phyloP scores from a whole-genome alignment of 371 early-diverging fungal species.

The Funneliformis caledonium region DNA sequence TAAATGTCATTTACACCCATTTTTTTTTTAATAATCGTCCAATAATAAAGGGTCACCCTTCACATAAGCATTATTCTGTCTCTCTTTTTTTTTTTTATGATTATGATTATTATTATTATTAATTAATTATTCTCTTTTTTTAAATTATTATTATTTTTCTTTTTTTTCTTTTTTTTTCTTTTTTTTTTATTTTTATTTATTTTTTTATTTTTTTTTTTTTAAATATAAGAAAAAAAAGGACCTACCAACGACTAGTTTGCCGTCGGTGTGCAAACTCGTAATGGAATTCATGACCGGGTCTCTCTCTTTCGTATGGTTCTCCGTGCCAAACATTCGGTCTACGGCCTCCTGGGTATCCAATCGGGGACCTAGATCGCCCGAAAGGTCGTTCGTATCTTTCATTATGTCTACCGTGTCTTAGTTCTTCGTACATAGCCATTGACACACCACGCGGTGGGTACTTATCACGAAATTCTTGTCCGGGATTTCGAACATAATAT shows the following conservation, averaged over 20 bases:
- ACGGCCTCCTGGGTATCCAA: background rate
- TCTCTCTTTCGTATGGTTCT: background rate
- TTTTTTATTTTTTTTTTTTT: too few species aligned
- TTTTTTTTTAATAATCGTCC: too few species aligned
- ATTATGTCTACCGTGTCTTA: background rate
- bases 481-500: conserved; percentile 22
- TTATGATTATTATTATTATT: too few species aligned
- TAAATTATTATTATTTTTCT: too few species aligned
- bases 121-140: too few species aligned
- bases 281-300: background rate
- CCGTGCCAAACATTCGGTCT: background rate
- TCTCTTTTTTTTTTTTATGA: background rate
- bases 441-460: background rate
- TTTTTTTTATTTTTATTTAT: too few species aligned
- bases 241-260: background rate
- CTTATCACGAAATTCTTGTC: conserved; percentile 22
- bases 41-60: too few species aligned
- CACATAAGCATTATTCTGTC: too few species aligned
- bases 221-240: too few species aligned
- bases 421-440: background rate
- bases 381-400: background rate
- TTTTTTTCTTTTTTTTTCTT: too few species aligned
- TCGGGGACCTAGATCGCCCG: background rate
- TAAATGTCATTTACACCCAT: too few species aligned
- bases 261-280: background rate